phyloP scores from a whole-genome alignment of 208 protist genomes.

The Trypanosoma congolense region DNA sequence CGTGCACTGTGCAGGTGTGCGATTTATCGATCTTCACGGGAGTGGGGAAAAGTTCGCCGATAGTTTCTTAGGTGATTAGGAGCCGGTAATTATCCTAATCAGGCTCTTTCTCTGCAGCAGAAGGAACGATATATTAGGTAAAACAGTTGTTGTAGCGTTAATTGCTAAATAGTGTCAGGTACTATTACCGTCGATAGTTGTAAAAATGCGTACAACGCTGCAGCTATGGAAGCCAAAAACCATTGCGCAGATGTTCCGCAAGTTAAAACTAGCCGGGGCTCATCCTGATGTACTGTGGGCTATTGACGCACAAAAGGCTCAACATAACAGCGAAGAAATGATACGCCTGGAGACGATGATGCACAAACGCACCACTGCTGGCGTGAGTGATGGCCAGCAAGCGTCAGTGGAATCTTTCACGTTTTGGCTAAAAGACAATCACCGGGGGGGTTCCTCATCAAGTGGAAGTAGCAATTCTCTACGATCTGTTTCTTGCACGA shows the following conservation, averaged over 20 bases:
- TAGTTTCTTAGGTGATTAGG: too few relatives aligned
- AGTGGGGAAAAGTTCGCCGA: too few relatives aligned
- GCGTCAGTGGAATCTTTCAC: constrained; percentile 41
- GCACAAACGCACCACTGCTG: constrained; percentile 37
- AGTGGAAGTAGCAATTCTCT: constrained; percentile 11
- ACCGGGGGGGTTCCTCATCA: not conserved
- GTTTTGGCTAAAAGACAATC: constrained; percentile 50
- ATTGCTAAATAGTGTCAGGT: too few relatives aligned
- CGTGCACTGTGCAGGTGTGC: too few relatives aligned
- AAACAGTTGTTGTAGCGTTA: too few relatives aligned
- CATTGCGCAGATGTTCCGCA: constrained; percentile 77
- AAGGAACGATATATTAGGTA: too few relatives aligned
- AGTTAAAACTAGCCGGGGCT: constrained; percentile 77
- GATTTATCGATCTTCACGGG: too few relatives aligned
- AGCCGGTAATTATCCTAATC: too few relatives aligned
- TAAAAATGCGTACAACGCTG: constrained; percentile 21
- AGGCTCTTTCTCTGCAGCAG: too few relatives aligned
- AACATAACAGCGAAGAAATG: constrained; percentile 87
- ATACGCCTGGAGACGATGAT: constrained; percentile 77
- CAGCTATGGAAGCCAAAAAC: constrained; percentile 33
- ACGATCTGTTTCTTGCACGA: constrained; percentile 41
- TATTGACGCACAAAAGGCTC: constrained; percentile 79
- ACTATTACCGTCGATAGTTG: not conserved
- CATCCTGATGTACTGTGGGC: constrained; percentile 81
- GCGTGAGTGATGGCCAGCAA: constrained; percentile 1